Evolutionary conservation across 306 rosid genomes (phyloP), one percentile per base, ranked within the genome.

Genomic region (Oemleria cerasiformis): DNA sequence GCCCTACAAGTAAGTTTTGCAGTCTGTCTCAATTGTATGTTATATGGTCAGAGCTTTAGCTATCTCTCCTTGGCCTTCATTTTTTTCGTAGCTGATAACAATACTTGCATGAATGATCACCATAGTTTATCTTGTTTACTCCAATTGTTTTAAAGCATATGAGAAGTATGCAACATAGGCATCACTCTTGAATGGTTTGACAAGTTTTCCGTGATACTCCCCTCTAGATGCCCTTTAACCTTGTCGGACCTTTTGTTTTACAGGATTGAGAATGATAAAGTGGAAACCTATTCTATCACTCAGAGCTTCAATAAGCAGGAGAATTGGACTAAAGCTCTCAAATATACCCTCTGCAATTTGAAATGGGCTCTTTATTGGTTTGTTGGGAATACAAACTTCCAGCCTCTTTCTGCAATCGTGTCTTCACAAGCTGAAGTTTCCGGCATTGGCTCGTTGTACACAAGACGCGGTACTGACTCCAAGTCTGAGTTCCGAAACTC

Each of bases 281-380:
- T 94, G 53, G 99, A 92, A 83, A 91, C 73, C 81, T 86, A 87
- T 71, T 89, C 96, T 77, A 94, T 94, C 78, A 91, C 96, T 9
- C 99, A 94, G 67, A 94, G 97, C 88, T 91, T 94, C 88, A 91
- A 87, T 66, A 94, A 94, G 86, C 99, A 81, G 75, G 99, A 94
- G 83, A 91, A 84, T 79, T 94, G 97, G 97, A 94, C 99, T 0
- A 94, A 91, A 81, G 97, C 99, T 79, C 96, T 94, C 63, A 91
- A 94, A 74, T 94, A 91, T 79, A 94, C 99, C 9, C 99, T 94
- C 30, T 87, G 97, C 90, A 75, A 94, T 84, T 84, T 94, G 88
- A 94, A 94, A 73, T 94, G 99, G 99, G 95, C 92, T 67, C 99
- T 94, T 30, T 94, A 83, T 79, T 94, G 99, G 99, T 91, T 94